A percentile compares a stretch with the other conserved stretches of the same genome.
These are phyloP conservation scores for Rhizophagus sp. DNA, from an alignment of 192 early-diverging fungal genomes.

Conservation along the genomic window DNA sequence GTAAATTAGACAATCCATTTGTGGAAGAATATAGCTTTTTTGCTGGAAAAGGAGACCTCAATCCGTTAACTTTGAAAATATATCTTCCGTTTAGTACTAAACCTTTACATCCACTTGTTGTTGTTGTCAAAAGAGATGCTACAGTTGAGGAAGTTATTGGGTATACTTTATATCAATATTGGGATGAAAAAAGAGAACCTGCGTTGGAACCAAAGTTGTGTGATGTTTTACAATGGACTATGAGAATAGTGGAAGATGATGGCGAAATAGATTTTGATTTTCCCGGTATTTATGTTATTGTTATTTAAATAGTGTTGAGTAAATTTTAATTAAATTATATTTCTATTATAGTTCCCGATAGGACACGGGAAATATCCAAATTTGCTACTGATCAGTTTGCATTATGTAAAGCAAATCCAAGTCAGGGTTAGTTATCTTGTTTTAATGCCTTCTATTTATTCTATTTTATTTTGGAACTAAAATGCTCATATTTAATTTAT, in stretches of 20 bases:
- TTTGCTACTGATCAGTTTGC: constrained; percentile 93
- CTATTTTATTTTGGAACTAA: neutral
- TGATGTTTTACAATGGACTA: constrained; percentile 79
- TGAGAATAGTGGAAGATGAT: constrained; percentile 94
- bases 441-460: neutral
- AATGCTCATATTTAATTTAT: neutral
- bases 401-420: constrained; percentile 73
- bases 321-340: neutral
- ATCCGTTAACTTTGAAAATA: constrained; percentile 61
- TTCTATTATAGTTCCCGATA: constrained; percentile 72
- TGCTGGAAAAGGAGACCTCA: constrained; percentile 62
- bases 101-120: constrained; percentile 52
- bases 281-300: constrained; percentile 59
- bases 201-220: constrained; percentile 59
- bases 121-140: constrained; percentile 77
- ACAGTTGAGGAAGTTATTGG: constrained; percentile 95
- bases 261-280: constrained; percentile 96
- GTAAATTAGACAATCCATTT: constrained; percentile 64
- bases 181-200: constrained; percentile 68
- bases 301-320: constrained; percentile 16
- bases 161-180: constrained; percentile 85
- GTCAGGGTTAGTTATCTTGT: constrained; percentile 53
- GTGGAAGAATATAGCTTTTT: constrained; percentile 65
- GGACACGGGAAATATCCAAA: constrained; percentile 79
- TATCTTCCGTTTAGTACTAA: constrained; percentile 58